These are phyloP conservation scores for Solanum clarkiae DNA, from an alignment of 257 asterid species.

Conservation along the genomic window DNA sequence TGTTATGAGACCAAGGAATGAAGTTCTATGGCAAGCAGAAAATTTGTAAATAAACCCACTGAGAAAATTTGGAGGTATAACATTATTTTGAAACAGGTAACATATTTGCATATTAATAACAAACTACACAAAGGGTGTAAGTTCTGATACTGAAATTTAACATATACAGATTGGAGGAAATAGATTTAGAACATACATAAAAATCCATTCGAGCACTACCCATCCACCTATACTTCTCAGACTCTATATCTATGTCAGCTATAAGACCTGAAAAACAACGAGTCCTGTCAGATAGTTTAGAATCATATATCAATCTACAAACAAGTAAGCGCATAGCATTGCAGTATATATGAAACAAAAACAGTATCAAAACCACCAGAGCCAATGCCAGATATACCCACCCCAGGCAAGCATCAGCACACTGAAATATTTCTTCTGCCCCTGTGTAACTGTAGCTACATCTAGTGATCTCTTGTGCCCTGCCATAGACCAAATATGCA, in stretches of 20 bases:
- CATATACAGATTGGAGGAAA: background rate
- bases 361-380: background rate
- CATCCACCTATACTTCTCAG: slow-evolving; percentile 98
- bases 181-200: slow-evolving; percentile 48
- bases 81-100: background rate
- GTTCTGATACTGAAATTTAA: background rate
- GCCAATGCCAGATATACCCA: slow-evolving; percentile 12
- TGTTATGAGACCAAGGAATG: background rate
- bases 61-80: background rate
- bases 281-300: background rate
- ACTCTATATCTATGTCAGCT: slow-evolving; percentile 96
- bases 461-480: slow-evolving; percentile 78
- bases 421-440: slow-evolving; percentile 52
- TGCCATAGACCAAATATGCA: slow-evolving; percentile 21
- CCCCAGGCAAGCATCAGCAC: slow-evolving; percentile 98
- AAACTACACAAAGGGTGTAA: background rate
- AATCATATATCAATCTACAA: background rate
- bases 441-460: slow-evolving; percentile 72
- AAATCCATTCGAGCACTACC: slow-evolving; percentile 93
- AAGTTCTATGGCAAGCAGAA: background rate
- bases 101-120: background rate
- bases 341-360: background rate
- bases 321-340: background rate
- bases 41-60: background rate
- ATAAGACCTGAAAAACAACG: slow-evolving; percentile 53